Percentiles rank a stretch among this genome's conserved stretches.
phyloP scores from a whole-genome alignment of 345 rosid genomes.

The Combretum micranthum region DNA sequence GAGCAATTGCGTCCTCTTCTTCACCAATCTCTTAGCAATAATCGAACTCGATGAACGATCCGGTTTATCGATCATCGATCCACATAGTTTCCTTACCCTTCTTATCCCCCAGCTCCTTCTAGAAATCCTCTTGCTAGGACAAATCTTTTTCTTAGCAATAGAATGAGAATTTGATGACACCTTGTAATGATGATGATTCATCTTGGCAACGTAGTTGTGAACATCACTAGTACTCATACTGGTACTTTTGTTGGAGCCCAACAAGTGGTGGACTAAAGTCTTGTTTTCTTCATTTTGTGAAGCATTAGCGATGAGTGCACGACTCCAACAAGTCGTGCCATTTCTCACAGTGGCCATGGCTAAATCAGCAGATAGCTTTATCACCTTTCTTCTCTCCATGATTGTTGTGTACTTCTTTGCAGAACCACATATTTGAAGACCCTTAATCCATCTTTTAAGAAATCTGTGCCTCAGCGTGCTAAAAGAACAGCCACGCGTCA shows the following conservation, averaged over 20 bases:
- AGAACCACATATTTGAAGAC: conserved; percentile 38
- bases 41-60: conserved; percentile 8
- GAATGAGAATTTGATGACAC: conserved; percentile 9
- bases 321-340: conserved; percentile 71
- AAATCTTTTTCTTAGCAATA: conserved; percentile 20
- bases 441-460: conserved; percentile 71
- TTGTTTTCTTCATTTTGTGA: conserved; percentile 24
- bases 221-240: too few relatives aligned
- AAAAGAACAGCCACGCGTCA: conserved; percentile 33
- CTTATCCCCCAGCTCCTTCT: conserved; percentile 28
- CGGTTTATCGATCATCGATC: conserved; percentile 6
- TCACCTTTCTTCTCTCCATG: conserved; percentile 58
- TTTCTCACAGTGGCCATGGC: conserved; percentile 79
- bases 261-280: conserved; percentile 35
- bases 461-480: conserved; percentile 48
- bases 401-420: conserved; percentile 37
- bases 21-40: conserved; percentile 35
- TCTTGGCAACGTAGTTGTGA: neutral
- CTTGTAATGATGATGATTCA: conserved; percentile 8
- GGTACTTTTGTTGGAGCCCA: conserved; percentile 13
- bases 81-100: conserved; percentile 17
- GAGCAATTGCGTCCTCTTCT: conserved; percentile 49
- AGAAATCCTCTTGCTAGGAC: conserved; percentile 57
- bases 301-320: conserved; percentile 58
- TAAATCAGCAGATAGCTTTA: conserved; percentile 77